phyloP scores from a whole-genome alignment of 805 yeast species.

The Hanseniaspora mollemarum region DNA sequence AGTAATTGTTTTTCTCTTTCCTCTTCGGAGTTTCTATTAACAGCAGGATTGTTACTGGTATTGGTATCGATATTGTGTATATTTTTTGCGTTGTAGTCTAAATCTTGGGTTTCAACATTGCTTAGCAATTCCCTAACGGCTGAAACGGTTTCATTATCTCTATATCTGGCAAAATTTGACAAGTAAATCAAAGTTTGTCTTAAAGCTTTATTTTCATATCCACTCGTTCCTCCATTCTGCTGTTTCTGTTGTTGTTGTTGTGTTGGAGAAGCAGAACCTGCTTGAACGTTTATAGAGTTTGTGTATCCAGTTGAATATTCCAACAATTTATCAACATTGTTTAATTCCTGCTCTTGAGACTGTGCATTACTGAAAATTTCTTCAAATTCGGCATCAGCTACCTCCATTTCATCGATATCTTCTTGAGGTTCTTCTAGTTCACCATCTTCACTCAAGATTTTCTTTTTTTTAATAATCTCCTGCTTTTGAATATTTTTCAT shows the following conservation, averaged over 20 bases:
- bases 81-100: conserved; percentile 36
- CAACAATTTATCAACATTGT: conserved; percentile 26
- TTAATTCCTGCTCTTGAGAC: conserved; percentile 35
- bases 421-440: conserved; percentile 10
- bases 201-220: conserved; percentile 70
- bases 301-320: conserved; percentile 27
- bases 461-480: conserved; percentile 28
- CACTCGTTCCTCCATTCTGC: conserved; percentile 7
- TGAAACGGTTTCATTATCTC: conserved; percentile 81
- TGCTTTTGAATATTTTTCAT: conserved; percentile 32
- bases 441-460: conserved; percentile 22
- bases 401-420: conserved; percentile 25
- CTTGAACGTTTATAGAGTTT: conserved; percentile 9
- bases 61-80: conserved; percentile 13
- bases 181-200: conserved; percentile 85
- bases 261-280: conserved; percentile 13
- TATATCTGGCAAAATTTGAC: conserved; percentile 75
- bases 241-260: conserved; percentile 13
- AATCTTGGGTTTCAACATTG: conserved; percentile 31
- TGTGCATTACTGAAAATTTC: conserved; percentile 36
- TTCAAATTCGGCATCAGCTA: conserved; percentile 18
- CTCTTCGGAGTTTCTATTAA: conserved; percentile 1
- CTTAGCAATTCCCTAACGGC: conserved; percentile 83
- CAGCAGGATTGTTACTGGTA: not conserved
- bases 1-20: conserved; percentile 22